Evolutionary conservation across 306 rosid genomes (phyloP), one percentile per base, ranked within the genome.

Genomic region (Mucuna pruriens): DNA sequence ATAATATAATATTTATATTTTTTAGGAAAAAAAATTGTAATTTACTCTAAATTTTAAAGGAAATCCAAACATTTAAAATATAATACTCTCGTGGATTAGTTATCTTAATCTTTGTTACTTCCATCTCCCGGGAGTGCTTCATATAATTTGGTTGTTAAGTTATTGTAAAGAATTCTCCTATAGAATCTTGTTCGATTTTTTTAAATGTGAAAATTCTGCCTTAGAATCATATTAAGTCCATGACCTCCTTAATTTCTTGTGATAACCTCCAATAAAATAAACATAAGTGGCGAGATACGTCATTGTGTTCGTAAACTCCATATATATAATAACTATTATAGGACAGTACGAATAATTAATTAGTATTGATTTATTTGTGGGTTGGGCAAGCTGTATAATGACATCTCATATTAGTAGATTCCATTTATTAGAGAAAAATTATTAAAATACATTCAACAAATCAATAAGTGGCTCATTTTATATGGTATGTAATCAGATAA

Each of bases 291-390:
- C 0, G 65, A 51, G 19, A 17, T 31, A 19, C 58, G 44, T 51
- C 55, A 57, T 12, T 49, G 74, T n/a, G 13, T 19, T 48, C 39
- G 16, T 33, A 17, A 19, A 62, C 61, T 46, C 36, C 19, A 25
- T 58, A 54, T 10, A 15, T 45, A 48, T 48, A 29, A 29, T 29
- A 42, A 25, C 66, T 66, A 19, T 67, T 19, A 67, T 23, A 9
- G 39, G 33, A 79, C 26, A 69, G 49, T 61, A 79, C 2, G 26
- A 79, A 40, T 69, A 69, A 40, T 55, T 57, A 57, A 39, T 17
- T 69, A 76, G 9, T 45, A 60, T 13, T 26, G 68, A 25, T 39
- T 39, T 46, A 61, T 61, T 25, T 62, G 67, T 77, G 70, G 69
- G 70, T 42, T 77, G 26, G 70, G 79, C 51, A n/a, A 26, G 36